Percentiles rank a stretch among this genome's conserved stretches.
These are phyloP conservation scores for Erigeron canadensis DNA, from an alignment of 129 eudicot genomes.

Conservation along the genomic window DNA sequence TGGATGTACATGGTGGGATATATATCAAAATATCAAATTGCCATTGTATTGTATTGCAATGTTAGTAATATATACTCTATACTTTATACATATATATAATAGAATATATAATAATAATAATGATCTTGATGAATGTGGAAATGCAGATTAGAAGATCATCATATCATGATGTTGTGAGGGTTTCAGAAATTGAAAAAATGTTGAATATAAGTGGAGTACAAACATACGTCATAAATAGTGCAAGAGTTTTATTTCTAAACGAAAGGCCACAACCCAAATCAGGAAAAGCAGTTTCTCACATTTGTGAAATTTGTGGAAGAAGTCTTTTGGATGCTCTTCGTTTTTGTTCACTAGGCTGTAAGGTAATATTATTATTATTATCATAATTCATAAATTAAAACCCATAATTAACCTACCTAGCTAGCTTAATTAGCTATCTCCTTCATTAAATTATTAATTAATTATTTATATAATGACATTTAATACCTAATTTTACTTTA, in stretches of 20 bases:
- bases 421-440: not conserved
- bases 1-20: too few relatives aligned
- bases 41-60: too few relatives aligned
- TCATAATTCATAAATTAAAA: too few relatives aligned
- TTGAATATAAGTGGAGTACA: slow-evolving; percentile 84
- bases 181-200: slow-evolving; percentile 76
- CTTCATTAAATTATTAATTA: not conserved
- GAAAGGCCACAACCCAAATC: slow-evolving; percentile 95
- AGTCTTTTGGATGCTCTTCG: slow-evolving; percentile 90
- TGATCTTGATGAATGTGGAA: not conserved
- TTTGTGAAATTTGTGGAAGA: slow-evolving; percentile 87
- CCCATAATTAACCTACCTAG: not conserved
- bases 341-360: slow-evolving; percentile 94
- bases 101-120: too few relatives aligned
- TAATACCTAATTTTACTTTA: slow-evolving; percentile 27
- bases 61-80: too few relatives aligned
- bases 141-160: slow-evolving; percentile 90
- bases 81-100: not conserved
- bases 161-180: slow-evolving; percentile 94
- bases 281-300: slow-evolving; percentile 80
- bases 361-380: too few relatives aligned
- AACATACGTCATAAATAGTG: slow-evolving; percentile 93
- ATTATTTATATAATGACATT: not conserved
- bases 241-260: slow-evolving; percentile 86
- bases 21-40: too few relatives aligned